A percentile compares a stretch with the other conserved stretches of the same genome.
Conservation (phyloP, 164 flowering plant genomes). For the Piper longum region DNA sequence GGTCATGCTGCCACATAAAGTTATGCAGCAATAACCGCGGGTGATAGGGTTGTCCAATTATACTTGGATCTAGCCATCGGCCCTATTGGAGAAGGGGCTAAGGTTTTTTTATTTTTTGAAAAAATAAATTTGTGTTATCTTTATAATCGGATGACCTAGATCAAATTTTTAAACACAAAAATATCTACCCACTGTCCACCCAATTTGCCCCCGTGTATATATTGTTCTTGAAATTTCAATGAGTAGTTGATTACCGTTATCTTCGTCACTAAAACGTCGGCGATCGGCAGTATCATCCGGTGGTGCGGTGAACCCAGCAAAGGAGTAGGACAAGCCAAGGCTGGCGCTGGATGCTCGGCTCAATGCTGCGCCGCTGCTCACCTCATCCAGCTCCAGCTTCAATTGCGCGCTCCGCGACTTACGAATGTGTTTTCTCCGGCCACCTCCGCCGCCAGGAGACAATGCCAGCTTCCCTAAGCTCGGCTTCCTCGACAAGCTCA, state of each 20-base stretch:
- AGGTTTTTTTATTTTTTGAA: too few relatives aligned
- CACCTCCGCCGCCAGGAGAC: slow-evolving; percentile 28
- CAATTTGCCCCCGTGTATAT: not conserved
- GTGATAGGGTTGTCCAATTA: too few relatives aligned
- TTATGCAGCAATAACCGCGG: too few relatives aligned
- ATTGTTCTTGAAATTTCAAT: not conserved
- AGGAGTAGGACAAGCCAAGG: slow-evolving; percentile 79
- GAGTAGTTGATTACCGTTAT: slow-evolving; percentile 26
- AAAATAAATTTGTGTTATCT: too few relatives aligned
- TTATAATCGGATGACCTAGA: too few relatives aligned
- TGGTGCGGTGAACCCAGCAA: slow-evolving; percentile 81
- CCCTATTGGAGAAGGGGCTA: too few relatives aligned
- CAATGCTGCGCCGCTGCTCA: slow-evolving; percentile 61
- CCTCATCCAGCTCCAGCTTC: slow-evolving; percentile 59
- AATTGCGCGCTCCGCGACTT: slow-evolving; percentile 79
- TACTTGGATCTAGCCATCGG: too few relatives aligned
- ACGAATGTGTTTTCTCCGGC: slow-evolving; percentile 52
- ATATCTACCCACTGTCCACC: too few relatives aligned
- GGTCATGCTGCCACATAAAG: too few relatives aligned
- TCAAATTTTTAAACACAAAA: too few relatives aligned
- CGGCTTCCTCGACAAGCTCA: slow-evolving; percentile 35
- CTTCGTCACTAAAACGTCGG: slow-evolving; percentile 60
- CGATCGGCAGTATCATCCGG: slow-evolving; percentile 64
- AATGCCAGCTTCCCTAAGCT: slow-evolving; percentile 27
- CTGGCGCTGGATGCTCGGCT: slow-evolving; percentile 96